Base-by-base conservation (phyloP, 2,329 filamentous ascomycete species). In the Tolypocladium guangdongense region DNA sequence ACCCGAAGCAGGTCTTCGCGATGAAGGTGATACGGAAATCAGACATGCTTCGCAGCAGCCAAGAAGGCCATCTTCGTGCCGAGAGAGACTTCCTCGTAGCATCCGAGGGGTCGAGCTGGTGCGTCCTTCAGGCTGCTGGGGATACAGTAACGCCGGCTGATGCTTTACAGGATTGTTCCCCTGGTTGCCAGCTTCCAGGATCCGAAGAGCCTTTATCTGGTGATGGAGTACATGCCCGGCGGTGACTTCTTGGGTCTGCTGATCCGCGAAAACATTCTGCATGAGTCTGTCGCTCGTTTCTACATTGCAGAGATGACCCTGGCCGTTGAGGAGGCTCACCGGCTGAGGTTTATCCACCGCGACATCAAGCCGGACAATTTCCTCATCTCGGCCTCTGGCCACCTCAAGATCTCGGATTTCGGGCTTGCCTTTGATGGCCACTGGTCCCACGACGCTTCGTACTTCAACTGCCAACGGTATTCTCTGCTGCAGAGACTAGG, bases 281-380 rank as follows among this genome's bases (percentile, higher is more conserved):
- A 83, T 53, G 93, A 97, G 67, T 74, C 78, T 0, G 82, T 88
- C 45, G 84, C 91, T 5, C 86, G 82, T 57, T 96, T 88, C 75
- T 97, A 97, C 66, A 76, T 95, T 55, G 90, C 92, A 1, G 91
- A 99, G 71, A 97, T 97, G 90, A 87, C 97, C 52, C 74, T 96
- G 5, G 95, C 90, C 62, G 86, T 99, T 27, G 91, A 97, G 69
- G 92, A 96, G 68, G 87, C 89, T 0, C 92, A 97, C 73, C 81
- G 82, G 14, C 81, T 96, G 61, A 81, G 81, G 50, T 96, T 90
- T 78, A 96, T 99, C 49, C 93, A 99, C 66, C 86, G 92, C 20
- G 93, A 97, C 68, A 82, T 97, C 66, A 99, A 99, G 68, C 93
- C 92, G 0, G 92, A 97, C 74, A 99, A 99, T 63, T 97, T 99